phyloP scores from a whole-genome alignment of 2,329 filamentous ascomycete genomes.

The Talaromyces pinophilus region DNA sequence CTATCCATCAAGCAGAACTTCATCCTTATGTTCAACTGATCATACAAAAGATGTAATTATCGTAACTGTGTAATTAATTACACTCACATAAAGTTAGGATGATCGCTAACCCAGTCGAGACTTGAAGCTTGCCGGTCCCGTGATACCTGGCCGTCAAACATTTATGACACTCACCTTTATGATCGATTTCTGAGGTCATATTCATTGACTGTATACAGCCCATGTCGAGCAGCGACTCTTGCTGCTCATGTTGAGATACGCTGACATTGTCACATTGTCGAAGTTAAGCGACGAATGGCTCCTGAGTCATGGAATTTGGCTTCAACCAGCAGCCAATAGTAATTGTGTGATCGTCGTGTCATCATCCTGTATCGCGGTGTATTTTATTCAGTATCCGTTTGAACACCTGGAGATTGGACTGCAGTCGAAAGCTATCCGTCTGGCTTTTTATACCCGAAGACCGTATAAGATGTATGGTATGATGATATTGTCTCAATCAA shows the following conservation, averaged over 20 bases:
- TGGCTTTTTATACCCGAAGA: background rate
- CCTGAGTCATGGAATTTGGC: background rate
- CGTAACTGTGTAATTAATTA: background rate
- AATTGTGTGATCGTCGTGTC: slow-evolving; percentile 4
- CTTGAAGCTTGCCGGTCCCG: background rate
- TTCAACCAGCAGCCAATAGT: background rate
- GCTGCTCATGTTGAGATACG: background rate
- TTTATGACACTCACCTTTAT: background rate
- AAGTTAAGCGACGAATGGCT: background rate
- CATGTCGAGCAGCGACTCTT: background rate
- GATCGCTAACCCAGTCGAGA: slow-evolving; percentile 10
- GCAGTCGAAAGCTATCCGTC: background rate
- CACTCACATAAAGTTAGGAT: slow-evolving; percentile 2
- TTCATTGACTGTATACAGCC: background rate
- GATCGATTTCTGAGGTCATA: background rate
- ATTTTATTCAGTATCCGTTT: background rate
- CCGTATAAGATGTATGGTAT: background rate
- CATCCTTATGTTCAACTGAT: background rate
- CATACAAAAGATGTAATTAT: background rate
- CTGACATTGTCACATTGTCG: background rate
- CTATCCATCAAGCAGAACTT: background rate
- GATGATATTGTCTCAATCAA: background rate
- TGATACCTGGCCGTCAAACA: background rate
- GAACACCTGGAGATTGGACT: background rate
- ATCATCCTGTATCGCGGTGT: background rate